These are phyloP conservation scores for Debaryomyces singareniensis DNA, from an alignment of 1,139 yeast genomes.

Conservation along the genomic window DNA sequence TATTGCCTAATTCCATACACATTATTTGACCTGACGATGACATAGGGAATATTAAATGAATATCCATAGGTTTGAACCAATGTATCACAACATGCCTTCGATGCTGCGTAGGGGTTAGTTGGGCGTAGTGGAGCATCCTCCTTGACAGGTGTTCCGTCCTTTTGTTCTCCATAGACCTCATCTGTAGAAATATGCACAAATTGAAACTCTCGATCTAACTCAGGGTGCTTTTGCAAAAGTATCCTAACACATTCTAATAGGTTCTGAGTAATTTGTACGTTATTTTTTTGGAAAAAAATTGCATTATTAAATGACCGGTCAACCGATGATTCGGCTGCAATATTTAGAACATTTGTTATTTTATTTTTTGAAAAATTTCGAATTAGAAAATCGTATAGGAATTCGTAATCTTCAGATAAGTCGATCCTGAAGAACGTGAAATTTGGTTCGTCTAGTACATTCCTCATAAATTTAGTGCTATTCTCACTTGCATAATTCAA, in stretches of 20 bases:
- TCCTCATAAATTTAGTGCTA: constrained; percentile 16
- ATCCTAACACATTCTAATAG: constrained; percentile 38
- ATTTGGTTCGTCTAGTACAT: constrained; percentile 15
- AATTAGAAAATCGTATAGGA: constrained; percentile 9
- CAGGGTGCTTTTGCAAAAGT: constrained; percentile 3
- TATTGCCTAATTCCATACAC: constrained; percentile 53
- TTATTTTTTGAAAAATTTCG: constrained; percentile 8
- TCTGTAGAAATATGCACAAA: constrained; percentile 55
- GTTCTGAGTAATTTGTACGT: constrained; percentile 45
- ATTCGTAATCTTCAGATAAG: constrained; percentile 21
- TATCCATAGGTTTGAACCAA: constrained; percentile 41
- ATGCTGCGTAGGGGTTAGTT: constrained; percentile 56
- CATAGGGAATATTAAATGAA: constrained; percentile 39
- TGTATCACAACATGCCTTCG: constrained; percentile 53
- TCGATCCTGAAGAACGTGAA: constrained; percentile 29
- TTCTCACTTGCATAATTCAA: constrained; percentile 28
- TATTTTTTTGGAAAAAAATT: constrained; percentile 39
- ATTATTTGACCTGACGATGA: constrained; percentile 46
- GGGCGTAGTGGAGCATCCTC: constrained; percentile 40
- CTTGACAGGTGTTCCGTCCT: constrained; percentile 18
- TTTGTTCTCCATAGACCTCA: constrained; percentile 50
- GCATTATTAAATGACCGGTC: constrained; percentile 48
- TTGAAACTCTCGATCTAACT: constrained; percentile 6
- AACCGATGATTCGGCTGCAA: constrained; percentile 58
- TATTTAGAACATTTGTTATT: constrained; percentile 37